These are phyloP conservation scores for Musa balbisiana DNA, from an alignment of 202 grass and related monocot genomes.

Conservation along the genomic window DNA sequence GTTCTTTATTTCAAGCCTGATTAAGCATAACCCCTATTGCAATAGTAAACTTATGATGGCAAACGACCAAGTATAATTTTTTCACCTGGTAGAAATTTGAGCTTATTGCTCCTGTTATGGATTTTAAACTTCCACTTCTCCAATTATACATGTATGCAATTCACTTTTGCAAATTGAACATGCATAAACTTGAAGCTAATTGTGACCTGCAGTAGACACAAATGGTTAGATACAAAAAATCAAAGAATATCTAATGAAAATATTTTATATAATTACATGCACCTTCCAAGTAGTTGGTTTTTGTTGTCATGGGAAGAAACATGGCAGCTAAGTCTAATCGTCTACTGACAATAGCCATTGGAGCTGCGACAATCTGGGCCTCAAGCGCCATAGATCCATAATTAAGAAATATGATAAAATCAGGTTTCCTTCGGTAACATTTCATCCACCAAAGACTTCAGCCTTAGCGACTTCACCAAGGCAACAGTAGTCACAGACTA, in stretches of 20 bases:
- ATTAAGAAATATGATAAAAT: background rate
- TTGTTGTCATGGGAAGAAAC: background rate
- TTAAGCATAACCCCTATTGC: too few species aligned
- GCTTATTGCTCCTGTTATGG: too few species aligned
- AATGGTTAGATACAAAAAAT: background rate
- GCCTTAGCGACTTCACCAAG: slow-evolving; percentile 7
- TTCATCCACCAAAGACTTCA: background rate
- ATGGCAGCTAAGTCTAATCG: background rate
- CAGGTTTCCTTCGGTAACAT: slow-evolving; percentile 8
- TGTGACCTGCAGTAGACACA: background rate
- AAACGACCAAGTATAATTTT: too few species aligned
- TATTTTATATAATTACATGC: background rate
- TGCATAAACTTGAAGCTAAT: too few species aligned
- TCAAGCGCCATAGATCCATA: slow-evolving; percentile 1
- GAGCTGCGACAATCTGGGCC: background rate
- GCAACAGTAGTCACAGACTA: background rate
- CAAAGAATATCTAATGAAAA: background rate
- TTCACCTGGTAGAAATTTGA: too few species aligned
- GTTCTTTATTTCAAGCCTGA: too few species aligned
- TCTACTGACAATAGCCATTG: too few species aligned
- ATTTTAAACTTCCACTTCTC: too few species aligned
- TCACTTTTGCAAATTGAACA: too few species aligned
- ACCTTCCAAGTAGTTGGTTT: background rate
- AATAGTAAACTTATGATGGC: too few species aligned
- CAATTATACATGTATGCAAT: too few species aligned